Percentiles rank a stretch among this genome's conserved stretches.
Conservation (phyloP, 2,329 filamentous ascomycete genomes). For the Dactylellina parvicollis region DNA sequence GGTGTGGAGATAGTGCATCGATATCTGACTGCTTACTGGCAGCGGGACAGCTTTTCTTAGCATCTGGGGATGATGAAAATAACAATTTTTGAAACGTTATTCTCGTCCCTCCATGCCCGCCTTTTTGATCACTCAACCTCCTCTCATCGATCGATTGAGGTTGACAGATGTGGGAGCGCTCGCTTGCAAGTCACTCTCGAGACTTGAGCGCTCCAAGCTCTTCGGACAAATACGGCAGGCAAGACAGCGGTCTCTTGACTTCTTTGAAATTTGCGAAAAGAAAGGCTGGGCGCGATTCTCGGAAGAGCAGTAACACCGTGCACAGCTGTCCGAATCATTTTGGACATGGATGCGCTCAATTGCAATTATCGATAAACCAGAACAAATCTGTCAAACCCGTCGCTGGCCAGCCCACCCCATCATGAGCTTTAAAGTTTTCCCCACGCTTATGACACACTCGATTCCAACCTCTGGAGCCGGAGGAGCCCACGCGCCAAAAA, state of each 20-base stretch:
- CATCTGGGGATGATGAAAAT: constrained; percentile 36
- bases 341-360: constrained; percentile 39
- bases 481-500: constrained; percentile 51
- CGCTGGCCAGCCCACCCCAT: constrained; percentile 19
- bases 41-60: constrained; percentile 51
- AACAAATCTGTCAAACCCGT: constrained; percentile 24
- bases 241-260: constrained; percentile 3
- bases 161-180: constrained; percentile 17
- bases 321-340: constrained; percentile 25
- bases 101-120: constrained; percentile 41
- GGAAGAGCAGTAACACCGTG: constrained; percentile 44
- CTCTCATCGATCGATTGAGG: constrained; percentile 5
- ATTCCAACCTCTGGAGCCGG: constrained; percentile 26
- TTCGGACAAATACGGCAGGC: constrained; percentile 48
- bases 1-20: constrained; percentile 7
- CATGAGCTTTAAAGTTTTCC: constrained; percentile 25
- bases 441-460: constrained; percentile 47
- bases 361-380: constrained; percentile 42
- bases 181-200: constrained; percentile 17
- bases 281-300: constrained; percentile 5
- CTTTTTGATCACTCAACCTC: constrained; percentile 51
- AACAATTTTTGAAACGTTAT: constrained; percentile 51
- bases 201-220: constrained; percentile 35
- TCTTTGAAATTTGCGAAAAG: constrained; percentile 34
- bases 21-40: constrained; percentile 41